phyloP scores from a whole-genome alignment of 805 yeast genomes.

The Tetrapisispora namnaoensis region DNA sequence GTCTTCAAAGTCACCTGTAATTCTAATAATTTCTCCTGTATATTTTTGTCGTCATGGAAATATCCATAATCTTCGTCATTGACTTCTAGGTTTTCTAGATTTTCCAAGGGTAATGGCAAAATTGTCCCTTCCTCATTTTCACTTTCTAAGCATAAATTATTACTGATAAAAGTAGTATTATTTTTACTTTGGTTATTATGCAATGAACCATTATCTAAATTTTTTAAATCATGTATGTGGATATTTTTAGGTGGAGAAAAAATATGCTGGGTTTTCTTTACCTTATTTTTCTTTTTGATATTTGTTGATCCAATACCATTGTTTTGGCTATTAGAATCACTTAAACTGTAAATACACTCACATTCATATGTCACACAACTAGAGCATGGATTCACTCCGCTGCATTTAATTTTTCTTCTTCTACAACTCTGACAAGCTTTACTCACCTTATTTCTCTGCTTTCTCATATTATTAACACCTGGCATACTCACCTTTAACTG shows the following conservation, averaged over 20 bases:
- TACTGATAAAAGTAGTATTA: no score
- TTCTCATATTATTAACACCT: no score
- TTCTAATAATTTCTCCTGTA: conserved; percentile 9
- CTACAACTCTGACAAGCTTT: conserved; percentile 28
- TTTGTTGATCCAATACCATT: background rate
- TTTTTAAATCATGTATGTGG: no score
- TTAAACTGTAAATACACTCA: conserved; percentile 15
- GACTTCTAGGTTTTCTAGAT: background rate
- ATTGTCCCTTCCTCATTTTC: background rate
- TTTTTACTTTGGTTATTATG: no score
- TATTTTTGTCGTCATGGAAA: conserved; percentile 16
- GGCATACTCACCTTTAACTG: background rate
- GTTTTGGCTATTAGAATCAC: background rate
- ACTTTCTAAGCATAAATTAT: background rate
- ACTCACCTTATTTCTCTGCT: conserved; percentile 10
- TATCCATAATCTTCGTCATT: conserved; percentile 10
- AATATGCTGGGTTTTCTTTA: background rate
- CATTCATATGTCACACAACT: conserved; percentile 26
- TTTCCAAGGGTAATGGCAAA: background rate
- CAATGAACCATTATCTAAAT: background rate
- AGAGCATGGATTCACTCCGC: conserved; percentile 26
- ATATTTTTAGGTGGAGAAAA: background rate
- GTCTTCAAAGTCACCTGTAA: conserved; percentile 11
- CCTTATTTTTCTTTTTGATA: background rate
- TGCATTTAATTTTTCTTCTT: conserved; percentile 27